A percentile compares a stretch with the other conserved stretches of the same genome.
These are phyloP conservation scores for Zasmidium citrigriseum DNA, from an alignment of 2,329 filamentous ascomycete genomes.

Conservation along the genomic window DNA sequence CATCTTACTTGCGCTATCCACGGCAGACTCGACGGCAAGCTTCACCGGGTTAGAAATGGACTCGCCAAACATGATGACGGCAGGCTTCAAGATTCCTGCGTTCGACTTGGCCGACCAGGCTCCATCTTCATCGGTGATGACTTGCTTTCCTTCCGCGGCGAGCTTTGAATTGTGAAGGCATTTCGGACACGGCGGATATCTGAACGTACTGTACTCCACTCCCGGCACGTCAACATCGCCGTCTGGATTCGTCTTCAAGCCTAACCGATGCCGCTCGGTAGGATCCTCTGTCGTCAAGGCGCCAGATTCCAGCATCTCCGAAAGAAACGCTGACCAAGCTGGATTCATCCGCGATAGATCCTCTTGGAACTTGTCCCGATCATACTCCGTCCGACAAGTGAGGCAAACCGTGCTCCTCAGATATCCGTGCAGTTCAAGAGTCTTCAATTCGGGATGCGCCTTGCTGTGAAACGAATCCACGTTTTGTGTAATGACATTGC, in stretches of 20 bases:
- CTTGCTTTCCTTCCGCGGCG: constrained; percentile 58
- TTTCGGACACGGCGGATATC: constrained; percentile 84
- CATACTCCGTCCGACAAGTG: constrained; percentile 71
- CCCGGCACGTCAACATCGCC: constrained; percentile 89
- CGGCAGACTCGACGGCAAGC: constrained; percentile 71
- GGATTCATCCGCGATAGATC: constrained; percentile 80
- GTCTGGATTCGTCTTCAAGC: constrained; percentile 85
- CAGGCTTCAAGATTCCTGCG: constrained; percentile 85
- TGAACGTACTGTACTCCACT: constrained; percentile 84
- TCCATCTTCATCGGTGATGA: constrained; percentile 76
- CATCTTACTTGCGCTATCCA: constrained; percentile 74
- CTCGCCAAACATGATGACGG: constrained; percentile 96
- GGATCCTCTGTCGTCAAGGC: constrained; percentile 78
- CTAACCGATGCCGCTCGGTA: constrained; percentile 64
- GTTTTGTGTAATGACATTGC: constrained; percentile 86
- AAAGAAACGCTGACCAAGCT: constrained; percentile 76
- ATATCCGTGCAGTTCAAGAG: constrained; percentile 89
- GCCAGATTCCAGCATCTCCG: constrained; percentile 69
- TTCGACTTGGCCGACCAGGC: constrained; percentile 62
- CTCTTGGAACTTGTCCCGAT: constrained; percentile 73
- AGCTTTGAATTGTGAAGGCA: constrained; percentile 61
- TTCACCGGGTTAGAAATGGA: constrained; percentile 73
- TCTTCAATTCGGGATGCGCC: constrained; percentile 73
- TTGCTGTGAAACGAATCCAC: constrained; percentile 89
- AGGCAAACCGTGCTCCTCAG: constrained; percentile 79